Base-by-base conservation (phyloP, 148 eudicot genomes). In the Heliosperma pusillum region DNA sequence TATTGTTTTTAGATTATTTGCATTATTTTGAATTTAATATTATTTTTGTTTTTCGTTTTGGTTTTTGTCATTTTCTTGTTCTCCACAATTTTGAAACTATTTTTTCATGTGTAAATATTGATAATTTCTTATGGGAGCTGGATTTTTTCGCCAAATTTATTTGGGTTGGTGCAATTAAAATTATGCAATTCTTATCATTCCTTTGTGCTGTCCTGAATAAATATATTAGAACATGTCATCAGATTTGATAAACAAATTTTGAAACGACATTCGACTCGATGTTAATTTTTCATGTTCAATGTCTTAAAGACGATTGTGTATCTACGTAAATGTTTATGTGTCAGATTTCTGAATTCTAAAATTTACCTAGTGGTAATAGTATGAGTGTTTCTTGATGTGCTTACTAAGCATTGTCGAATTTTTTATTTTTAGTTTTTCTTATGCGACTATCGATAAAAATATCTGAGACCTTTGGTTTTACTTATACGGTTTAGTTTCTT, bases 291-390 rank as follows among this genome's bases (percentile, higher is more conserved):
- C 47, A 11, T 5, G 21, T 5, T 47, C 56, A 16, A 58, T 21
- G 15, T 42, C 25, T 15, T 66, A 33, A 59, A 75, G 58, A 76
- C 76, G 71, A 76, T 76, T 80, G 75, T 24, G 76, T 1, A 11
- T n/a, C n/a, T 69, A 40, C 19, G 15, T 22, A 26, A 70, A 47
- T 74, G 10, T 47, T 60, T 20, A 58, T 42, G 27, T 36, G 25
- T 26, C 13, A 2, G 55, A 36, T 74, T 36, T 74, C 0, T 61
- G 9, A 74, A 60, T 80, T 27, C 24, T 67, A 27, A 52, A 27
- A 64, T 10, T 47, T 10, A 63, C 33, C 25, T 45, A 56, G 69
- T 44, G 26, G 42, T 30, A 50, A 17, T 30, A 60, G 59, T 60
- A 74, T 44, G 67, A 56, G 22, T 74, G 72, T 67, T 67, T 15